Base-by-base conservation (phyloP, 2,329 filamentous ascomycete genomes). In the Whalleya microplaca region DNA sequence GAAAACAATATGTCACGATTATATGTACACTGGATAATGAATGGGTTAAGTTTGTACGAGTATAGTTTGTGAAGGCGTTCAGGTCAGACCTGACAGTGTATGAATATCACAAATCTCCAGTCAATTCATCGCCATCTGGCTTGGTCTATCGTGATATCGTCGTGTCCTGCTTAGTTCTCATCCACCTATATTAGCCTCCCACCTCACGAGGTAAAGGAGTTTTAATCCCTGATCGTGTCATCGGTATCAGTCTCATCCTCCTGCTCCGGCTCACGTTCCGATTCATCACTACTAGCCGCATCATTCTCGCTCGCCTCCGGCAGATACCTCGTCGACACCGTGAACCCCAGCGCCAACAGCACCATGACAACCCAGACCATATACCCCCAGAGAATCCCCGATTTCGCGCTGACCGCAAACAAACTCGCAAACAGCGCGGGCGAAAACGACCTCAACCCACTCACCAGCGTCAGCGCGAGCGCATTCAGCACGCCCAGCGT, bases 401-500 rank as follows among this genome's bases (percentile, higher is more conserved):
- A 79, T 41, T 82, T 79, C 2, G 86, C 85, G 1, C 90, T 88
- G 0, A 85, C 65, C 0, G 91, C 90, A 62, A 85, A 94, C 3
- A 94, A 65, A 48, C 80, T 88, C 0, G 88, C 83, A 43, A 89
- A 86, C 0, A 85, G 65, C 0, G 84, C 88, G 0, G 91, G 90
- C 0, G 82, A 80, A 41, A 93, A 77, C 0, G 90, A 81, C 14
- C 90, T 79, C 27, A 91, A 75, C 0, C 76, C 86, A 60, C 85
- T 86, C 0, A 78, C 73, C 0, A 85, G 66, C 0, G 88, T 88
- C 55, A 94, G 75, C 0, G 84, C 82, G 1, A 91, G 64, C 0
- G 87, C 87, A 64, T 94, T 94, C 23, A 95, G 75, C 0, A 85
- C 91, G 0, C 87, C 90, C 9, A 94, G 76, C 0, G 85, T 82